A percentile compares a stretch with the other conserved stretches of the same genome.
Conservation (phyloP, 768 basidiomycete species). For the Boletus rufocinnamomeus region DNA sequence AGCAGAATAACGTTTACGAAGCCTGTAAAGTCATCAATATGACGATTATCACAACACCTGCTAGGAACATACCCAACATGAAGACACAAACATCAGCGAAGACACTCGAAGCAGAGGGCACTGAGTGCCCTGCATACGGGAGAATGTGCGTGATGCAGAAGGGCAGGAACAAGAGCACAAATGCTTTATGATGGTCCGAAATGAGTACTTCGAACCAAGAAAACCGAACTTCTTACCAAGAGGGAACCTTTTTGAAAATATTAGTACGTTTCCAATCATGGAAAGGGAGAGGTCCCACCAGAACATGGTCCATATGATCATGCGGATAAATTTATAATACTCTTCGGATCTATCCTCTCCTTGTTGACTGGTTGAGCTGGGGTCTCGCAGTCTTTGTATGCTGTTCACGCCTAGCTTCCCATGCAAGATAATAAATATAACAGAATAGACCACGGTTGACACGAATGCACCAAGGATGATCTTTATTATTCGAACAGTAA, state of each 20-base stretch:
- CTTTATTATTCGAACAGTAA: constrained; percentile 35
- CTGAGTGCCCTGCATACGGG: constrained; percentile 46
- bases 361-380: constrained; percentile 49
- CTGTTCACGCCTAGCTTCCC: constrained; percentile 54
- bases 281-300: constrained; percentile 49
- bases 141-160: constrained; percentile 54
- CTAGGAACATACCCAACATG: constrained; percentile 48
- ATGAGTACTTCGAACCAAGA: not conserved
- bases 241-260: constrained; percentile 49
- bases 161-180: constrained; percentile 59
- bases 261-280: constrained; percentile 10
- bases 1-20: constrained; percentile 65
- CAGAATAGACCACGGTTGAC: constrained; percentile 57
- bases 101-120: constrained; percentile 49
- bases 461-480: constrained; percentile 58
- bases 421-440: constrained; percentile 62
- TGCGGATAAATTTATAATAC: constrained; percentile 61
- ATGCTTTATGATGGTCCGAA: constrained; percentile 44
- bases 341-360: constrained; percentile 46
- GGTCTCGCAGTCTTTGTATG: constrained; percentile 52
- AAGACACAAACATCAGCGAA: constrained; percentile 55
- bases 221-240: constrained; percentile 44
- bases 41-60: not conserved
- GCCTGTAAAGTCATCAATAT: constrained; percentile 41
- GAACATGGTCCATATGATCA: constrained; percentile 67